These are phyloP conservation scores for Aspergillus candidus DNA, from an alignment of 2,329 filamentous ascomycete species.

Conservation along the genomic window DNA sequence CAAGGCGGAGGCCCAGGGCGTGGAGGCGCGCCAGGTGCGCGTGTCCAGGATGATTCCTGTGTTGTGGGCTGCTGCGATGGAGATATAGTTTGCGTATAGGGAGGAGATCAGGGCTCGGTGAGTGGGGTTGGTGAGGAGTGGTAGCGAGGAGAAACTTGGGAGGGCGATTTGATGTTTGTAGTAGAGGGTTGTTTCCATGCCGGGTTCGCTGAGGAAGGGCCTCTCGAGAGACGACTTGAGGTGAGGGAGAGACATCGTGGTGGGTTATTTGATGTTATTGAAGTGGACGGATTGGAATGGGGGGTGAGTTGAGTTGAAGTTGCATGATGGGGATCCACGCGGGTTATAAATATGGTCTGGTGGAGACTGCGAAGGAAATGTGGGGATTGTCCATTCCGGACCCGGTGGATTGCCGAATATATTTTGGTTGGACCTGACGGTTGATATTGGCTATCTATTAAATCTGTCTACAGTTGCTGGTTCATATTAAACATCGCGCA, in stretches of 20 bases:
- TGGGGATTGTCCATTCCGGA: too few species aligned
- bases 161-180: slow-evolving; percentile 5
- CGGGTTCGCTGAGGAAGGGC: slow-evolving; percentile 9
- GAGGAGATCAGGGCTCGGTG: background rate
- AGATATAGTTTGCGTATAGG: slow-evolving; percentile 1
- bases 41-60: slow-evolving; percentile 9
- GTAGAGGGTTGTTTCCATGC: slow-evolving; percentile 7
- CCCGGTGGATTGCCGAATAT: too few species aligned
- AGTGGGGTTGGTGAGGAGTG: background rate
- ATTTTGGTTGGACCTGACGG: too few species aligned
- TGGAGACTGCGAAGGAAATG: background rate
- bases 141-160: slow-evolving; percentile 1
- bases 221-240: slow-evolving; percentile 1
- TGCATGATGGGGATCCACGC: too few species aligned
- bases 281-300: too few species aligned
- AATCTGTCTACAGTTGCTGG: too few species aligned
- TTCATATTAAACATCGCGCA: too few species aligned
- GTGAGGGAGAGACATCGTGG: slow-evolving; percentile 2
- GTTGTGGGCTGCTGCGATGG: slow-evolving; percentile 1
- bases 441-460: too few species aligned
- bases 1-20: slow-evolving; percentile 7
- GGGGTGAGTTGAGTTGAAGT: too few species aligned
- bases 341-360: too few species aligned
- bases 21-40: slow-evolving; percentile 10
- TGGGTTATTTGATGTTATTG: background rate